A percentile compares a stretch with the other conserved stretches of the same genome.
phyloP scores from a whole-genome alignment of 108 stramenopile species.

The Fragilariopsis cylindrus region DNA sequence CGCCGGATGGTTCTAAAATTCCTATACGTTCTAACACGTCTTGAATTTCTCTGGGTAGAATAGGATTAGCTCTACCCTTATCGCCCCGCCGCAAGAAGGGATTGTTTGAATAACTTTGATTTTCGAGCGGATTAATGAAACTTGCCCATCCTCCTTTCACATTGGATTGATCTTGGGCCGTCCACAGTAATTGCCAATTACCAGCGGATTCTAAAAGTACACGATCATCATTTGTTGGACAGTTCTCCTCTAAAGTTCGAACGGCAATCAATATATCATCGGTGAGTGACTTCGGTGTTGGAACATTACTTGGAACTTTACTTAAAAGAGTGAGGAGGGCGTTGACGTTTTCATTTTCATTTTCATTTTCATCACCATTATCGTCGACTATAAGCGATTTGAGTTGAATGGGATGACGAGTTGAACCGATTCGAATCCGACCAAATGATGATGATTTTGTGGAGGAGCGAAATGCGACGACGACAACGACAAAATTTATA shows the following conservation, averaged over 20 bases:
- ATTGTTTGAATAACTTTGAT: slow-evolving; percentile 85
- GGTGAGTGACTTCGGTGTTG: slow-evolving; percentile 59
- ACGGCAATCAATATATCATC: slow-evolving; percentile 52
- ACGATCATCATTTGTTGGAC: slow-evolving; percentile 52
- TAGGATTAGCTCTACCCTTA: slow-evolving; percentile 58
- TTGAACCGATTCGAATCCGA: too few relatives aligned
- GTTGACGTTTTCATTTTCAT: background rate
- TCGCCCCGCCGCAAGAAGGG: slow-evolving; percentile 34
- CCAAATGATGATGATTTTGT: too few relatives aligned
- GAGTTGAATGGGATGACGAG: too few relatives aligned
- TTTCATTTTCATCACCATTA: background rate
- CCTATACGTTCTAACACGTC: slow-evolving; percentile 70
- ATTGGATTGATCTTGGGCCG: slow-evolving; percentile 68
- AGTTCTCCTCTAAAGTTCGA: slow-evolving; percentile 45
- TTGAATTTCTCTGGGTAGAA: slow-evolving; percentile 63
- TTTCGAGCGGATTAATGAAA: slow-evolving; percentile 61
- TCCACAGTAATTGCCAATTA: slow-evolving; percentile 85
- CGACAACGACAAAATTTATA: too few relatives aligned
- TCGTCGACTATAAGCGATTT: background rate
- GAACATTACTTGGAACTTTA: slow-evolving; percentile 34
- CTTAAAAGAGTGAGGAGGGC: slow-evolving; percentile 1
- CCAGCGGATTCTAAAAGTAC: slow-evolving; percentile 56
- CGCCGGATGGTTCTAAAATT: slow-evolving; percentile 30
- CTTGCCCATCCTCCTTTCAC: background rate
- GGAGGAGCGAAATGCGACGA: too few relatives aligned